Percentiles rank a stretch among this genome's conserved stretches.
These are phyloP conservation scores for Vitis riparia DNA, from an alignment of 164 flowering plant species.

Conservation along the genomic window DNA sequence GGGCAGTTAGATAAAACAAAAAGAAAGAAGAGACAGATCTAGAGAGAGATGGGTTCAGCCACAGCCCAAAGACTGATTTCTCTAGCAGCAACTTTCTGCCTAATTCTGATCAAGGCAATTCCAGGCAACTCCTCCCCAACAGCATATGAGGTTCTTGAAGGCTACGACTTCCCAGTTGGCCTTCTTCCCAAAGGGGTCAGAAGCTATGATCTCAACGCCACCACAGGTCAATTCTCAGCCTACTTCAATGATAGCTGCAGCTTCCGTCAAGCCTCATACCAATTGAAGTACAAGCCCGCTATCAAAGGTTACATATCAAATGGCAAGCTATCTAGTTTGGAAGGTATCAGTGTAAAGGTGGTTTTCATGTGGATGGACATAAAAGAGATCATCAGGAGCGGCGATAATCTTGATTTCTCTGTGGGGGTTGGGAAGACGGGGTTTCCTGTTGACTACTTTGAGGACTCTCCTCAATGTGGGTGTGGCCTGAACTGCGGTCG, in stretches of 20 bases:
- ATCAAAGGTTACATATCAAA: constrained; percentile 29
- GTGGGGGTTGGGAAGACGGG: constrained; percentile 48
- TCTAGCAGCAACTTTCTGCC: neutral
- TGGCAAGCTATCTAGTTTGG: constrained; percentile 25
- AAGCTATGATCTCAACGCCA: constrained; percentile 24
- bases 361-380: constrained; percentile 42
- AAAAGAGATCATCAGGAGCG: constrained; percentile 35
- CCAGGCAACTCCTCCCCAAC: neutral
- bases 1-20: neutral
- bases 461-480: constrained; percentile 45
- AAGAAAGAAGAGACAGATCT: neutral
- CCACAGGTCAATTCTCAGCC: constrained; percentile 36
- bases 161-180: constrained; percentile 30
- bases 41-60: neutral
- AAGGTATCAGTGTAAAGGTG: constrained; percentile 45
- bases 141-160: constrained; percentile 24
- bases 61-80: neutral
- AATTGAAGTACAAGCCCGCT: constrained; percentile 28
- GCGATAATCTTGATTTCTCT: constrained; percentile 40
- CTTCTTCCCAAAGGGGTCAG: constrained; percentile 35
- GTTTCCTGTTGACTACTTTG: constrained; percentile 37
- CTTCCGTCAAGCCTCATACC: constrained; percentile 38
- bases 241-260: constrained; percentile 30
- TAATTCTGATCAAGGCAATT: neutral
- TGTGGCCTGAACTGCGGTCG: constrained; percentile 45